phyloP scores from a whole-genome alignment of 1,284 basidiomycete species.

The Schizophyllum commune region DNA sequence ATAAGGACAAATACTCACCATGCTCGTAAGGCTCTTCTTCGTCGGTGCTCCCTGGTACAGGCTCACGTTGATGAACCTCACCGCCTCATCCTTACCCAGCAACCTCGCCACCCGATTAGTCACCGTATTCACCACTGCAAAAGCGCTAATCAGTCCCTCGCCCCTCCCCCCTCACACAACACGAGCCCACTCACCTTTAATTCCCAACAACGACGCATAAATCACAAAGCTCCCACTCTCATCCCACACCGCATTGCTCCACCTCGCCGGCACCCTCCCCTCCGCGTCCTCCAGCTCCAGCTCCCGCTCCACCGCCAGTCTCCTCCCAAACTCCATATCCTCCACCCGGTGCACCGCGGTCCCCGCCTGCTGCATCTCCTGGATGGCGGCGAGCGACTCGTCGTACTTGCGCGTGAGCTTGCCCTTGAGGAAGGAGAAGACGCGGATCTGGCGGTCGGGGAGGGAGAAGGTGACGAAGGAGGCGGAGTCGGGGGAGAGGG shows the following conservation, averaged over 20 bases:
- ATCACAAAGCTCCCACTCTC: slow-evolving; percentile 92
- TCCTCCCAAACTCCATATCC: slow-evolving; percentile 99
- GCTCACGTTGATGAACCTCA: slow-evolving; percentile 83
- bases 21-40: slow-evolving; percentile 79
- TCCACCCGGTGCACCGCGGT: slow-evolving; percentile 89
- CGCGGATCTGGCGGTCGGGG: slow-evolving; percentile 86
- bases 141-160: not conserved
- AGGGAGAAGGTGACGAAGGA: slow-evolving; percentile 91
- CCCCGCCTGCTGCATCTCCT: slow-evolving; percentile 96
- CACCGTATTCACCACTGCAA: slow-evolving; percentile 84
- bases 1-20: slow-evolving; percentile 39
- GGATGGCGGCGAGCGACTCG: slow-evolving; percentile 85
- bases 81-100: slow-evolving; percentile 91
- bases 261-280: slow-evolving; percentile 59
- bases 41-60: slow-evolving; percentile 92
- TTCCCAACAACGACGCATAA: slow-evolving; percentile 89
- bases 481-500: slow-evolving; percentile 81
- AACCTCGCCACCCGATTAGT: slow-evolving; percentile 90
- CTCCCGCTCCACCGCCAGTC: slow-evolving; percentile 89
- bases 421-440: slow-evolving; percentile 88
- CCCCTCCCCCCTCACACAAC: too few species aligned
- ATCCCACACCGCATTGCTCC: slow-evolving; percentile 91
- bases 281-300: slow-evolving; percentile 75
- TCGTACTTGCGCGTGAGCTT: slow-evolving; percentile 93
- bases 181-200: slow-evolving; percentile 86